Percentiles rank a stretch among this genome's conserved stretches.
Conservation (phyloP, 1,284 basidiomycete species). For the Flammula alnicola region DNA sequence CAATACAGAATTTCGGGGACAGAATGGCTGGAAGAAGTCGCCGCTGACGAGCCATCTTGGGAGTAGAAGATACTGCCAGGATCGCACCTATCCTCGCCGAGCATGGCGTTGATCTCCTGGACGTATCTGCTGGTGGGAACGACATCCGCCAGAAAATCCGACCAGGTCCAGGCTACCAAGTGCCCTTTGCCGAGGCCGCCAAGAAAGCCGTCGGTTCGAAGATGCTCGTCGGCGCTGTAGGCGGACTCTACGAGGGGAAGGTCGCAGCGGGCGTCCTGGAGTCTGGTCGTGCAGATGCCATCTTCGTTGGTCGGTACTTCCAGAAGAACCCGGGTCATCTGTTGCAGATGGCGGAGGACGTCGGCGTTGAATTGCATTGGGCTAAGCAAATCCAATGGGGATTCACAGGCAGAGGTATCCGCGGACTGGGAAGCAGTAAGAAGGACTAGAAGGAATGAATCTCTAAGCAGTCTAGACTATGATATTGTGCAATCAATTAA, state of each 20-base stretch:
- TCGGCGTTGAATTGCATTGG: slow-evolving; percentile 43
- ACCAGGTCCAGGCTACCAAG: slow-evolving; percentile 27
- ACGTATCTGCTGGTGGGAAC: slow-evolving; percentile 64
- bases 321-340: slow-evolving; percentile 57
- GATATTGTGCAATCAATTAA: no score
- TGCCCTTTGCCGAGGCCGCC: slow-evolving; percentile 38
- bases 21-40: slow-evolving; percentile 60
- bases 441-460: no score
- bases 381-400: slow-evolving; percentile 59
- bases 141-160: slow-evolving; percentile 50
- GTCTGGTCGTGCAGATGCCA: slow-evolving; percentile 55
- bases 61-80: slow-evolving; percentile 61
- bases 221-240: slow-evolving; percentile 61
- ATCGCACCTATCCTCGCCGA: slow-evolving; percentile 55
- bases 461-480: no score
- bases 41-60: slow-evolving; percentile 54
- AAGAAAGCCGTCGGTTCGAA: slow-evolving; percentile 51
- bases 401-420: slow-evolving; percentile 42
- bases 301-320: slow-evolving; percentile 57
- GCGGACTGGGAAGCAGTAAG: no score
- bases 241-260: slow-evolving; percentile 40
- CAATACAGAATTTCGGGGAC: slow-evolving; percentile 63
- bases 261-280: slow-evolving; percentile 68
- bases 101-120: slow-evolving; percentile 67
- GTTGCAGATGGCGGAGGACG: slow-evolving; percentile 55